Evolutionary conservation across 2,329 filamentous ascomycete species (phyloP).

Genomic region (Aspergillus sp.): DNA sequence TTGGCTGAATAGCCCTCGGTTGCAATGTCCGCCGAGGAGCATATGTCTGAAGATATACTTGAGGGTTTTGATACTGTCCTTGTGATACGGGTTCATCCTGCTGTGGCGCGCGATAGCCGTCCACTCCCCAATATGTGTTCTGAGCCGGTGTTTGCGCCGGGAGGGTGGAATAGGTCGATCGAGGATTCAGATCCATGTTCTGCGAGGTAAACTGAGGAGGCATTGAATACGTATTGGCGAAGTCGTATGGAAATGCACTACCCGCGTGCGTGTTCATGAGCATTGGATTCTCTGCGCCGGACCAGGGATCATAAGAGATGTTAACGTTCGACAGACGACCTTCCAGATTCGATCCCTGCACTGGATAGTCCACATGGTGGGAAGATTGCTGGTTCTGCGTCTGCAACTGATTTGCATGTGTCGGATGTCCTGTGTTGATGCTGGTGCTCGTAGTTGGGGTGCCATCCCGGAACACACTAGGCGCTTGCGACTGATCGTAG

Average conservation of each 20-base stretch:
- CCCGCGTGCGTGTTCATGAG: conserved; percentile 15
- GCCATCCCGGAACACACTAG: background rate
- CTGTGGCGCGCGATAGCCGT: background rate
- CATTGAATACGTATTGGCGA: conserved; percentile 14
- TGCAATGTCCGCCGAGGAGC: conserved; percentile 15
- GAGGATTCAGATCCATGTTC: conserved; percentile 4
- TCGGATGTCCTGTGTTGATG: conserved; percentile 4
- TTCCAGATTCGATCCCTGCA: conserved; percentile 9
- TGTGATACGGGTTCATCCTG: conserved; percentile 2
- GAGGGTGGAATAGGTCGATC: conserved; percentile 6
- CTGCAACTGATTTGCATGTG: conserved; percentile 10
- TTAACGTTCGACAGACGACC: conserved; percentile 20
- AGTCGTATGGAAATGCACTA: conserved; percentile 17
- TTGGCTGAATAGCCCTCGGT: conserved; percentile 24
- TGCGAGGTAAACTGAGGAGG: conserved; percentile 7
- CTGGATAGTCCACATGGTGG: conserved; percentile 2
- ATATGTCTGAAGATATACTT: conserved; percentile 8
- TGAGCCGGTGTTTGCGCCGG: conserved; percentile 3
- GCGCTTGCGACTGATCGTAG: background rate
- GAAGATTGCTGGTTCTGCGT: conserved; percentile 9
- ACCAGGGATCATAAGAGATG: conserved; percentile 19
- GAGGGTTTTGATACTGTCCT: conserved; percentile 11
- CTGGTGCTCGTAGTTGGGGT: background rate
- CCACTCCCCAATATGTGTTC: conserved; percentile 6
- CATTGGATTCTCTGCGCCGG: conserved; percentile 10